Conservation (phyloP, 2,329 filamentous ascomycete genomes). For the Fusarium sp. region DNA sequence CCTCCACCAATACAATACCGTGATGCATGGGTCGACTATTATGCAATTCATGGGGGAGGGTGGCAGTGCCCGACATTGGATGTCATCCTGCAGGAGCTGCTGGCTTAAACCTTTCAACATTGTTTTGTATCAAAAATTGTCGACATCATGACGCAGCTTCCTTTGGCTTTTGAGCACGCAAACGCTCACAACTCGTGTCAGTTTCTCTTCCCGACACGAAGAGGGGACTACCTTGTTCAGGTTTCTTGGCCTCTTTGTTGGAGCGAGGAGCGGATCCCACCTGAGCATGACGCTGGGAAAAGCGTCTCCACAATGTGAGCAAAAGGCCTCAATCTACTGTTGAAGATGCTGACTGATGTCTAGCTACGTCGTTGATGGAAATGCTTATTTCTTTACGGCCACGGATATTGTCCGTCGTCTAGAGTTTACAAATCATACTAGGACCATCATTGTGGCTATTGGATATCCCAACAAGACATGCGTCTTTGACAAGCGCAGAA, state of each 20-base stretch:
- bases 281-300: slow-evolving; percentile 21
- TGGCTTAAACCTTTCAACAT: neutral
- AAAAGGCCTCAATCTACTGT: slow-evolving; percentile 14
- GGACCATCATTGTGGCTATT: slow-evolving; percentile 48
- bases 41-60: neutral
- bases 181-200: slow-evolving; percentile 37
- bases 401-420: slow-evolving; percentile 45
- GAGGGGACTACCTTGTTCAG: slow-evolving; percentile 45
- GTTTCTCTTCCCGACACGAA: slow-evolving; percentile 18
- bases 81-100: neutral
- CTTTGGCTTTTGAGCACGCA: neutral
- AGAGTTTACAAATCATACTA: slow-evolving; percentile 39
- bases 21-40: neutral
- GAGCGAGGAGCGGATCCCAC: slow-evolving; percentile 34
- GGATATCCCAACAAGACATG: slow-evolving; percentile 45
- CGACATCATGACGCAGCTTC: slow-evolving; percentile 20
- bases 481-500: slow-evolving; percentile 46
- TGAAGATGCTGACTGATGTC: accelerated
- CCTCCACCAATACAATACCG: neutral
- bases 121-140: neutral
- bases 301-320: slow-evolving; percentile 44
- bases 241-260: slow-evolving; percentile 47
- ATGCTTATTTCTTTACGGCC: slow-evolving; percentile 50
- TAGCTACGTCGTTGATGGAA: slow-evolving; percentile 52
- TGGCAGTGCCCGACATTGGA: neutral